Conservation (phyloP, 371 early-diverging fungal genomes). For the Coemansia sp. region DNA sequence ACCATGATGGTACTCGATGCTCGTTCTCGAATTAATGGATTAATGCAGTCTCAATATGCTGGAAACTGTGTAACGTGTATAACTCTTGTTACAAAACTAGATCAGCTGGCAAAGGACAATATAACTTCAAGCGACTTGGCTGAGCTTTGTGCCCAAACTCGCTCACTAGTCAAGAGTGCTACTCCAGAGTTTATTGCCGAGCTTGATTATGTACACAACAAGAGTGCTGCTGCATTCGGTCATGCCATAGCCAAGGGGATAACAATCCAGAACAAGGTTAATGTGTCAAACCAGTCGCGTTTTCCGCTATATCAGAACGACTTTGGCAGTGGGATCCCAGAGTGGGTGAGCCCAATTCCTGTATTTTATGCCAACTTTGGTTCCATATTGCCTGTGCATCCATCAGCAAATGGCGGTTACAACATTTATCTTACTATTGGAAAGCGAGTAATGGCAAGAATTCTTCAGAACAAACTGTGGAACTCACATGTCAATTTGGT, state of each 20-base stretch:
- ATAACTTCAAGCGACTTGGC: background rate
- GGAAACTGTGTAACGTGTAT: conserved; percentile 10
- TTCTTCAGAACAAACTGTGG: conserved; percentile 7
- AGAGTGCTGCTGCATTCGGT: background rate
- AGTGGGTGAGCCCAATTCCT: conserved; percentile 14
- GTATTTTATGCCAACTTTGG: conserved; percentile 16
- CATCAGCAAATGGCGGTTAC: background rate
- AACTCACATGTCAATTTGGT: background rate
- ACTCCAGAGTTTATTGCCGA: background rate
- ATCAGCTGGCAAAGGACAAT: background rate
- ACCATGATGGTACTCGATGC: conserved; percentile 9
- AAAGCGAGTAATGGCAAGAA: background rate
- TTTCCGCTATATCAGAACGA: conserved; percentile 21
- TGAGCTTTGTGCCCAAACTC: background rate
- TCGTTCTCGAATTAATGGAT: conserved; percentile 6
- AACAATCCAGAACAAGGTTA: background rate
- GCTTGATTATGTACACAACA: background rate
- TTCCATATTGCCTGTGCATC: conserved; percentile 11
- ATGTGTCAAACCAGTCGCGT: conserved; percentile 19
- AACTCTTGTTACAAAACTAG: background rate
- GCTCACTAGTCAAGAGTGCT: background rate
- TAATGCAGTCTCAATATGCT: background rate
- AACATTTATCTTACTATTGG: conserved; percentile 7
- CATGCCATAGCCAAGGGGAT: background rate
- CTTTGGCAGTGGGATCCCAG: conserved; percentile 25